Conservation (phyloP, 2,329 filamentous ascomycete genomes). For the Harringtonia aguacate region DNA sequence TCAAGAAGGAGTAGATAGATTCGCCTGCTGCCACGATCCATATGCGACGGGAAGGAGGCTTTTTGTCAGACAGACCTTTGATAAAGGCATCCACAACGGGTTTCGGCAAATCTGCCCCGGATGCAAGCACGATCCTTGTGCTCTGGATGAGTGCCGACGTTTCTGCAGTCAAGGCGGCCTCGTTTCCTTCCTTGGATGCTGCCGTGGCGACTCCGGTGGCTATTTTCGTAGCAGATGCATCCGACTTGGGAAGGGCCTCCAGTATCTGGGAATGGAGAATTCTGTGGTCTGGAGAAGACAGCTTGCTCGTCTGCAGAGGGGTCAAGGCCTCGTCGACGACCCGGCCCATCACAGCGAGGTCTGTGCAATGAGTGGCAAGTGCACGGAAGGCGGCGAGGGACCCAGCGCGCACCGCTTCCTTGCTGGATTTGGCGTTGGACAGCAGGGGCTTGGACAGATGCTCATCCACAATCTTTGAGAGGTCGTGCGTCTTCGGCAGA, state of each 20-base stretch:
- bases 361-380: conserved; percentile 50
- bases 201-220: conserved; percentile 55
- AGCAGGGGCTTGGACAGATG: conserved; percentile 78
- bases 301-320: conserved; percentile 74
- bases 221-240: conserved; percentile 54
- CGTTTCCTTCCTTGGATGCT: conserved; percentile 79
- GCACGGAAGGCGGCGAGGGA: conserved; percentile 64
- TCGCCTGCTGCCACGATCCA: conserved; percentile 73
- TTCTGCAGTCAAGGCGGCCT: conserved; percentile 68
- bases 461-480: conserved; percentile 60
- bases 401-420: conserved; percentile 63
- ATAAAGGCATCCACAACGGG: conserved; percentile 57
- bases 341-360: conserved; percentile 49
- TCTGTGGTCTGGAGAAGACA: conserved; percentile 76
- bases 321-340: conserved; percentile 67
- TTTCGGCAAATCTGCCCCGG: conserved; percentile 52
- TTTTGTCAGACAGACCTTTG: conserved; percentile 83
- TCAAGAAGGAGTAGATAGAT: conserved; percentile 48
- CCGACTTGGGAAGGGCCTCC: conserved; percentile 48
- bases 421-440: conserved; percentile 87
- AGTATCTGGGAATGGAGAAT: conserved; percentile 76
- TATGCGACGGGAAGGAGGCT: conserved; percentile 60
- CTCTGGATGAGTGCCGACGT: conserved; percentile 60
- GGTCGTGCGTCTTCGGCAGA: conserved; percentile 60
- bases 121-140: conserved; percentile 49